A percentile compares a stretch with the other conserved stretches of the same genome.
These are phyloP conservation scores for Waltiozyma sp. DNA, from an alignment of 1,139 yeast species.

Conservation along the genomic window DNA sequence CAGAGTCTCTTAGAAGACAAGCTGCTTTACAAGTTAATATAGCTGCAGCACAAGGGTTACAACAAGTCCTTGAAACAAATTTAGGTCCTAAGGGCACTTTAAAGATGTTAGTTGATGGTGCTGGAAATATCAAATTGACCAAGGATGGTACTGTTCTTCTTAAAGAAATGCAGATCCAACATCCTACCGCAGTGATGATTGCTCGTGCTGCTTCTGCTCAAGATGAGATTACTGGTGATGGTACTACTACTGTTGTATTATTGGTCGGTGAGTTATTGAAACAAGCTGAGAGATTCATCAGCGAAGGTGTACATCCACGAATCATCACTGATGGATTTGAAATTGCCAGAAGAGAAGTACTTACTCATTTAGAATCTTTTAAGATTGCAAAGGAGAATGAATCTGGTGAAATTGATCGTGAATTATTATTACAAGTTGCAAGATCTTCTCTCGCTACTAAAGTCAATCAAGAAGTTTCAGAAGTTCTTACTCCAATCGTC, in stretches of 20 bases:
- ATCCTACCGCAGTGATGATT: conserved; percentile 99
- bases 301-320: conserved; percentile 95
- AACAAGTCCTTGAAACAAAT: conserved; percentile 81
- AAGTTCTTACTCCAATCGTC: conserved; percentile 82
- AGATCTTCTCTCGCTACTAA: conserved; percentile 83
- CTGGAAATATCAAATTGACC: conserved; percentile 89
- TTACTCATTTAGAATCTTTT: conserved; percentile 58
- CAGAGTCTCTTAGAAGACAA: conserved; percentile 86
- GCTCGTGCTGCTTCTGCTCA: conserved; percentile 98
- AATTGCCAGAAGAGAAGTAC: conserved; percentile 65
- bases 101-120: conserved; percentile 93
- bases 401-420: conserved; percentile 53
- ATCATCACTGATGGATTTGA: conserved; percentile 94
- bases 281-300: conserved; percentile 86
- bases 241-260: conserved; percentile 94
- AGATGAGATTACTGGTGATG: conserved; percentile 98
- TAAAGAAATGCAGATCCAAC: conserved; percentile 96
- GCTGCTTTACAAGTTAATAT: conserved; percentile 95
- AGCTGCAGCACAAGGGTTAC: conserved; percentile 94
- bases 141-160: conserved; percentile 93
- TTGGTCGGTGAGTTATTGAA: conserved; percentile 89
- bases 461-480: conserved; percentile 64
- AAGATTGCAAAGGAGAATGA: conserved; percentile 21
- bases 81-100: conserved; percentile 96
- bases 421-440: conserved; percentile 83